These are phyloP conservation scores for Ceratocystis diversiconidia DNA, from an alignment of 2,329 filamentous ascomycete species.

Conservation along the genomic window DNA sequence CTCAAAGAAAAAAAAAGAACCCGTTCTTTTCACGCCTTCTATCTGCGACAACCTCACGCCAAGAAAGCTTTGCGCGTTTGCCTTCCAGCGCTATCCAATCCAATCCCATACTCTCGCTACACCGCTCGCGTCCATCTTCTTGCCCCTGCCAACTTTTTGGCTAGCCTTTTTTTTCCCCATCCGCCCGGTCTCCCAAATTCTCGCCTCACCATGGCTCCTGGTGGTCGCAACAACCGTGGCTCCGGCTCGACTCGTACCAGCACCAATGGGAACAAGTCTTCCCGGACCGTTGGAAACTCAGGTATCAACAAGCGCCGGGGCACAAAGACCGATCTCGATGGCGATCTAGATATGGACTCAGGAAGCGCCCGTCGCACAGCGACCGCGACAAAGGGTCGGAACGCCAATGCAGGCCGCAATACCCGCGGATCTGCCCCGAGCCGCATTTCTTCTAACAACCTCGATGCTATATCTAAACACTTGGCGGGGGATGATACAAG, in stretches of 20 bases:
- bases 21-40: background rate
- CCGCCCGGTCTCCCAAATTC: conserved; percentile 12
- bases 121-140: background rate
- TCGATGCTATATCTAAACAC: conserved; percentile 33
- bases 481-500: conserved; percentile 27
- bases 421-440: conserved; percentile 20
- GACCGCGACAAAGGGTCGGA: conserved; percentile 21
- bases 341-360: conserved; percentile 45
- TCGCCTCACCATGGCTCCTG: conserved; percentile 15
- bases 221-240: conserved; percentile 18
- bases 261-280: conserved; percentile 19
- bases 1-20: too few relatives aligned
- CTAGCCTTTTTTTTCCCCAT: background rate
- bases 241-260: conserved; percentile 14
- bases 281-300: conserved; percentile 24
- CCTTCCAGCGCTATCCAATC: background rate
- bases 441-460: conserved; percentile 25
- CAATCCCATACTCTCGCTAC: background rate
- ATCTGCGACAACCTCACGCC: background rate
- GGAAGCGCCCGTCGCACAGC: conserved; percentile 26
- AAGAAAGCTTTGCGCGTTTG: background rate
- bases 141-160: background rate
- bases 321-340: conserved; percentile 37
- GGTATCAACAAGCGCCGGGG: conserved; percentile 39
- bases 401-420: conserved; percentile 19